Base-by-base conservation (phyloP, 2,329 filamentous ascomycete species). In the Dothiorella sarmentorum region DNA sequence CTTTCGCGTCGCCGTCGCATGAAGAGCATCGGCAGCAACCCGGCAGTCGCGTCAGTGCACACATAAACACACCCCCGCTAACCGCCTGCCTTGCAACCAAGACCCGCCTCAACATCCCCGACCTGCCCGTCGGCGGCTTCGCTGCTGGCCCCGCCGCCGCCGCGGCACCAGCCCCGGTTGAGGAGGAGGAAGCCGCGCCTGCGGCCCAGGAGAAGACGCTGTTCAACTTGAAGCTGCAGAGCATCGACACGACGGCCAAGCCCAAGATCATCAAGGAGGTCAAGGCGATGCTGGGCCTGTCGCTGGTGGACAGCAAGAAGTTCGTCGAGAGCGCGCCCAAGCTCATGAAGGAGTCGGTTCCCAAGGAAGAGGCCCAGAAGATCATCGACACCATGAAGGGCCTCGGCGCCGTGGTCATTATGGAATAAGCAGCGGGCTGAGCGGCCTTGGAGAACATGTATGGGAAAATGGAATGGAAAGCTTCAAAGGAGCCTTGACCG, bases 261-360 rank as follows among this genome's bases (percentile, higher is more conserved):
- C 91, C 95, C 69, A 99, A 99, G 88, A 82, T 99, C 69, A 99
- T 99, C 84, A 99, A 99, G 85, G 94, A 99, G 82, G 84, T 99
- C 80, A 99, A 99, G 86, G 87, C 85, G 71, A 83, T 99, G 85
- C 81, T 99, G 61, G 94, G 94, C 42, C 79, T 99, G 72, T 95
- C 90, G 74, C 83, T 99, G 80, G 95, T 99, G 67, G 94, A 99
- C 78, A 96, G 90, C 80, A 99, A 99, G 88, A 99, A 99, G 82
- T 99, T 99, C 71, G 94, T 99, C 65, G 94, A 99, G 83, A 91
- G 90, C 72, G 92, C 90, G 67, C 94, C 94, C 64, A 99, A 99
- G 88, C 80, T 90, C 76, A 90, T 99, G 90, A 97, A 97, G 87
- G 94, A 99, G 80, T 92, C 89, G 53, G 91, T 99, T 66, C 89